These are phyloP conservation scores for Epichloe scottii DNA, from an alignment of 2,329 filamentous ascomycete genomes.

Conservation along the genomic window DNA sequence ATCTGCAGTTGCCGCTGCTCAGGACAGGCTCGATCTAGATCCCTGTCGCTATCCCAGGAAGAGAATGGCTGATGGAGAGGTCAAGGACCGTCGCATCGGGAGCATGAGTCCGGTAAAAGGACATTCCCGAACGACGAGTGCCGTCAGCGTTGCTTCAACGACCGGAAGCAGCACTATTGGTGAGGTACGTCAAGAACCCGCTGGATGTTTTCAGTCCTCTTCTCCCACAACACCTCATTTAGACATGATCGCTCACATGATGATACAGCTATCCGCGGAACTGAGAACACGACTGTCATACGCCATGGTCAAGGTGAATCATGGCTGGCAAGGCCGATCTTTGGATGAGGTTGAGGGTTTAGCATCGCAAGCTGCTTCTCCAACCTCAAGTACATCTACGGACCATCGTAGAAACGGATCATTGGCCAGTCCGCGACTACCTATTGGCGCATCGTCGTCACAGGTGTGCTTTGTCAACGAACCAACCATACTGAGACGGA, in stretches of 20 bases:
- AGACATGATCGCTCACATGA: constrained; percentile 9
- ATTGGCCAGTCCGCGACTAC: constrained; percentile 42
- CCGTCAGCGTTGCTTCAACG: constrained; percentile 46
- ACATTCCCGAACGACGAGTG: constrained; percentile 62
- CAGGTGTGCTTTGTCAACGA: constrained; percentile 16
- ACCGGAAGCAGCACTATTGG: constrained; percentile 60
- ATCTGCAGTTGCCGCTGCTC: constrained; percentile 44
- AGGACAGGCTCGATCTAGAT: constrained; percentile 33
- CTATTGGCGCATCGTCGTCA: constrained; percentile 20
- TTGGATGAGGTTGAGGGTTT: constrained; percentile 68
- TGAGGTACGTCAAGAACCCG: constrained; percentile 44
- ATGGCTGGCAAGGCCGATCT: constrained; percentile 72
- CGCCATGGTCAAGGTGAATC: constrained; percentile 85
- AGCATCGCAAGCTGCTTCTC: constrained; percentile 55
- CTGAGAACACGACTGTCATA: constrained; percentile 78
- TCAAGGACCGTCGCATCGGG: constrained; percentile 41
- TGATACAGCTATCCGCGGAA: constrained; percentile 60
- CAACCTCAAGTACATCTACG: constrained; percentile 45
- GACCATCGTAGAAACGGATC: constrained; percentile 37
- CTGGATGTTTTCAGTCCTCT: too few species aligned
- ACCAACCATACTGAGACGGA: constrained; percentile 11
- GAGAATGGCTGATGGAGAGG: constrained; percentile 61
- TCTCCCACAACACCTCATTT: not conserved
- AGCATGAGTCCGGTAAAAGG: constrained; percentile 37
- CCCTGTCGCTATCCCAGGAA: constrained; percentile 41